Conservation (phyloP, 2,329 filamentous ascomycete species). For the Trichoderma polysporum region DNA sequence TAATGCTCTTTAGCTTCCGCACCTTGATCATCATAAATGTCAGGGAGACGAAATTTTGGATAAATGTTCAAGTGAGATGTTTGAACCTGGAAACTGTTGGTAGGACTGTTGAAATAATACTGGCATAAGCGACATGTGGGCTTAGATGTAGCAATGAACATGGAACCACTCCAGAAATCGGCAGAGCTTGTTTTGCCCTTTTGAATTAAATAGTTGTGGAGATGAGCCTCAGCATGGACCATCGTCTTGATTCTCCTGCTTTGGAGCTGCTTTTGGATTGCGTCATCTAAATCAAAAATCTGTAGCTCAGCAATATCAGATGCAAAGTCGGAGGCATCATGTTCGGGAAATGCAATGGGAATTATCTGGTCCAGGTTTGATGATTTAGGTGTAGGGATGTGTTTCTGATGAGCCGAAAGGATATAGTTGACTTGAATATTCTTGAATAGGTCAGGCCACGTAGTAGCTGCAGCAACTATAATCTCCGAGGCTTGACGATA, state of each 20-base stretch:
- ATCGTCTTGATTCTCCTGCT: background rate
- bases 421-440: background rate
- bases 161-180: background rate
- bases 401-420: background rate
- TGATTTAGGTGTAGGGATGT: background rate
- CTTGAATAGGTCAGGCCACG: background rate
- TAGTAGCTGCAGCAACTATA: background rate
- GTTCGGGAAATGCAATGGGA: background rate
- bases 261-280: background rate
- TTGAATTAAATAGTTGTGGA: background rate
- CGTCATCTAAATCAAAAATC: background rate
- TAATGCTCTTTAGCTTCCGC: background rate
- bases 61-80: background rate
- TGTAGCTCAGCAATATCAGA: background rate
- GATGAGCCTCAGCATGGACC: background rate
- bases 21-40: background rate
- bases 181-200: background rate
- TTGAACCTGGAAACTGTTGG: background rate
- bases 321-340: background rate
- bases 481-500: background rate
- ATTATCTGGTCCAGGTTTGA: background rate
- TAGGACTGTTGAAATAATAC: background rate
- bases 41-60: background rate
- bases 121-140: background rate
- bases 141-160: background rate